Percentiles rank a stretch among this genome's conserved stretches.
phyloP scores from a whole-genome alignment of 2,329 filamentous ascomycete species.

The Colletotrichum liaoningense region DNA sequence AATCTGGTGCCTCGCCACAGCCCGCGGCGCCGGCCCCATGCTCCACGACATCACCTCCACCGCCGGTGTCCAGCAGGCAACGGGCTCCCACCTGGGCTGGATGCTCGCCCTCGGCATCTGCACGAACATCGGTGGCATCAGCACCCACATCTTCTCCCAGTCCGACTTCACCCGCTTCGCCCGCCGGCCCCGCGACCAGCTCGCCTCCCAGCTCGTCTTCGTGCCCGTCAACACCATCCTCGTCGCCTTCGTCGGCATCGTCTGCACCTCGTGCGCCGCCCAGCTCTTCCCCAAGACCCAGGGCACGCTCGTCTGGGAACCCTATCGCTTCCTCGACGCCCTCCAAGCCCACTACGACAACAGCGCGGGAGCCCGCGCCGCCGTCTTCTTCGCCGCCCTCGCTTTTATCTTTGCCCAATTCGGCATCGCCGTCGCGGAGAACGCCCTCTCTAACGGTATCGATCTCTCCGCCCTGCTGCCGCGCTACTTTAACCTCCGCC shows the following conservation, averaged over 20 bases:
- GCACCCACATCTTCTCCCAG: constrained; percentile 43
- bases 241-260: constrained; percentile 43
- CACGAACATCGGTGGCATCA: constrained; percentile 44
- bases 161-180: constrained; percentile 46
- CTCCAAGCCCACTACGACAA: constrained; percentile 35
- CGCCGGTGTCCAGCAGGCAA: constrained; percentile 38
- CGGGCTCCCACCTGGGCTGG: constrained; percentile 39
- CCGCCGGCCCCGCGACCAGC: constrained; percentile 42
- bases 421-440: constrained; percentile 38
- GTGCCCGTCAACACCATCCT: constrained; percentile 41
- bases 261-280: constrained; percentile 44
- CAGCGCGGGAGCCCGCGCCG: constrained; percentile 28
- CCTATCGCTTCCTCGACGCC: constrained; percentile 42
- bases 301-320: constrained; percentile 43
- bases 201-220: constrained; percentile 42
- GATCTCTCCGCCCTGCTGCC: constrained; percentile 45
- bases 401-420: constrained; percentile 38
- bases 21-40: constrained; percentile 40
- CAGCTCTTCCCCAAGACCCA: constrained; percentile 39
- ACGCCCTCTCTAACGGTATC: constrained; percentile 39
- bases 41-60: constrained; percentile 38
- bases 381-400: constrained; percentile 38
- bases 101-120: constrained; percentile 43
- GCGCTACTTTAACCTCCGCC: constrained; percentile 35
- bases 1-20: constrained; percentile 43